Percentiles rank a stretch among this genome's conserved stretches.
Evolutionary conservation across 129 eudicot species (phyloP).

Genomic region (Sambucus nigra): DNA sequence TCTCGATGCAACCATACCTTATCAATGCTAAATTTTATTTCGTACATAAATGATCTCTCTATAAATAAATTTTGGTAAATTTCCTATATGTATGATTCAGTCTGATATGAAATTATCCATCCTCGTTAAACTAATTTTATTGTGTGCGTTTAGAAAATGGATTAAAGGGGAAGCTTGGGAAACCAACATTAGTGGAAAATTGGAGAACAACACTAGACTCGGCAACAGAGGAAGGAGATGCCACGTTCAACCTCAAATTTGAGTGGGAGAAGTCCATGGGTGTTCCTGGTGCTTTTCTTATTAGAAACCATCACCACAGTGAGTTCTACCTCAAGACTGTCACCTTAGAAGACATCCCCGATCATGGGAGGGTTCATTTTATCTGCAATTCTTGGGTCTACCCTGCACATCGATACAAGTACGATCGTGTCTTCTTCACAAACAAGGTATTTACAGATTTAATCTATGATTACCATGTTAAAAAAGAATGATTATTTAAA

Average conservation of each 20-base stretch:
- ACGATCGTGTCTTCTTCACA: conserved; percentile 23
- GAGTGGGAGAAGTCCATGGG: conserved; percentile 21
- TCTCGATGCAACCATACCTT: no score
- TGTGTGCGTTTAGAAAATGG: background rate
- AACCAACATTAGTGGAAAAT: conserved; percentile 11
- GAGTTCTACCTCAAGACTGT: conserved; percentile 25
- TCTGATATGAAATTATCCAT: no score
- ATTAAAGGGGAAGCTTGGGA: conserved; percentile 13
- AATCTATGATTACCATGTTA: no score
- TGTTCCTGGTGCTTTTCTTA: conserved; percentile 19
- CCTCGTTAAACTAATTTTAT: no score
- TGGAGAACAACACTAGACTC: conserved; percentile 1
- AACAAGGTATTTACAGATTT: conserved; percentile 26
- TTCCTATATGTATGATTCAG: background rate
- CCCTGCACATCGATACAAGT: conserved; percentile 15
- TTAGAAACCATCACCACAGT: conserved; percentile 18
- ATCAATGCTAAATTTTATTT: no score
- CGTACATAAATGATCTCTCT: background rate
- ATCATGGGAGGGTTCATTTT: conserved; percentile 20
- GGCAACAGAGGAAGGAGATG: conserved; percentile 2
- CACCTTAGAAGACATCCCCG: conserved; percentile 20
- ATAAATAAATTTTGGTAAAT: background rate
- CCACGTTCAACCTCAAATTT: conserved; percentile 14
- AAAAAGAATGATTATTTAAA: no score
- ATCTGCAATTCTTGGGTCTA: conserved; percentile 35